These are phyloP conservation scores for Vigna trinervia DNA, from an alignment of 306 rosid genomes.

Conservation along the genomic window DNA sequence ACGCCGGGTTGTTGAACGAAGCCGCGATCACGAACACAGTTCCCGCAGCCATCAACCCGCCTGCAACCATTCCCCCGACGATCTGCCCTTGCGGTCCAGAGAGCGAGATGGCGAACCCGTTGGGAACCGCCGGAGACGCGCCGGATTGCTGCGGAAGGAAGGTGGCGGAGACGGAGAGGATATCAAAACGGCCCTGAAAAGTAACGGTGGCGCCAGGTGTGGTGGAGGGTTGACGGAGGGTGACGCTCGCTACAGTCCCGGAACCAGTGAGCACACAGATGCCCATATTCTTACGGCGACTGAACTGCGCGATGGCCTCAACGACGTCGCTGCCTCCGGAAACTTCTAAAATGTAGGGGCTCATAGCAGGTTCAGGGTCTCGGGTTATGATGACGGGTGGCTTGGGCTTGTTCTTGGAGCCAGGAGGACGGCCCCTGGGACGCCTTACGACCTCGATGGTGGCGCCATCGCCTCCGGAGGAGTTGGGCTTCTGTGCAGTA, in stretches of 20 bases:
- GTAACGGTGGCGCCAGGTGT: slow-evolving; percentile 81
- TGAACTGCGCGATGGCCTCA: slow-evolving; percentile 69
- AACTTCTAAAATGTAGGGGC: slow-evolving; percentile 86
- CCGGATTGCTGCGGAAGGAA: slow-evolving; percentile 55
- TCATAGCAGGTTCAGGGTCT: slow-evolving; percentile 81
- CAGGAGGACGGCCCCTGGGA: slow-evolving; percentile 93
- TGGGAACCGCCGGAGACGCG: slow-evolving; percentile 48
- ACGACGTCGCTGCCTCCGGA: slow-evolving; percentile 85
- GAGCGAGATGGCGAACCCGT: slow-evolving; percentile 76
- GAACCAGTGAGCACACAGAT: slow-evolving; percentile 76
- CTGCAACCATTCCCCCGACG: slow-evolving; percentile 84
- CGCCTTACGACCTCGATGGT: slow-evolving; percentile 76
- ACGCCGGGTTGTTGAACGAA: slow-evolving; percentile 78
- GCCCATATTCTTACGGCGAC: slow-evolving; percentile 72
- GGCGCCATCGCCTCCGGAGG: slow-evolving; percentile 70
- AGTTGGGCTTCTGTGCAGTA: slow-evolving; percentile 36
- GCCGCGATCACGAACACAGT: slow-evolving; percentile 76
- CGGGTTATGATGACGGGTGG: slow-evolving; percentile 72
- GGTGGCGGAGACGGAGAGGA: slow-evolving; percentile 81
- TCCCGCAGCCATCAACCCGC: slow-evolving; percentile 68
- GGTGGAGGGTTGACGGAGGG: slow-evolving; percentile 82
- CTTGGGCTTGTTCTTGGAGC: slow-evolving; percentile 89
- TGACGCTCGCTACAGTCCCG: slow-evolving; percentile 80
- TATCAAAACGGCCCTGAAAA: slow-evolving; percentile 92
- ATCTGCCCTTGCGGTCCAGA: slow-evolving; percentile 97